Conservation (phyloP, 352 stramenopile species). For the Pythium aristosporum region DNA sequence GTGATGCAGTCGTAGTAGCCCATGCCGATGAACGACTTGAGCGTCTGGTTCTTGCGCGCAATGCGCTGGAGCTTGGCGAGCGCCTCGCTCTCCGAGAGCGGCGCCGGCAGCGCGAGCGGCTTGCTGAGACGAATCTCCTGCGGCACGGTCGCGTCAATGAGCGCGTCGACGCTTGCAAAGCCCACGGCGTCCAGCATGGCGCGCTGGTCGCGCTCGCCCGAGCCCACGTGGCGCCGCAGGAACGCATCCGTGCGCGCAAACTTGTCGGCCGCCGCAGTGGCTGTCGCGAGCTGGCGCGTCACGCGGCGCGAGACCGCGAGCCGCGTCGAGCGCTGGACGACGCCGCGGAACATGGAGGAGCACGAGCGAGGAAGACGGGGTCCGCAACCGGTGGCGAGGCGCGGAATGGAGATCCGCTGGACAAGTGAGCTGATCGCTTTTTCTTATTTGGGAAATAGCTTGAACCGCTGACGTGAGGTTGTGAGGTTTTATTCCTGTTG, state of each 20-base stretch:
- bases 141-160: conserved; percentile 95
- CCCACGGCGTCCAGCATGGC: conserved; percentile 93
- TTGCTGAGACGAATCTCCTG: conserved; percentile 84
- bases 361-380: not conserved
- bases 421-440: not conserved
- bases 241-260: conserved; percentile 66
- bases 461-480: conserved; percentile 16
- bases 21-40: conserved; percentile 98
- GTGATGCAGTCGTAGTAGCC: conserved; percentile 98
- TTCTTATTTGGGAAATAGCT: not conserved
- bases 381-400: not conserved
- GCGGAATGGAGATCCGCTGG: not conserved
- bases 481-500: conserved; percentile 14
- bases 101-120: conserved; percentile 58
- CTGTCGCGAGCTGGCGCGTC: conserved; percentile 6
- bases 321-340: conserved; percentile 16
- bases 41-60: conserved; percentile 94
- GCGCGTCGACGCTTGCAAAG: conserved; percentile 91
- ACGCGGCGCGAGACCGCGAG: conserved; percentile 3
- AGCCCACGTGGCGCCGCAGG: conserved; percentile 86
- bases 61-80: conserved; percentile 89
- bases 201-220: conserved; percentile 82
- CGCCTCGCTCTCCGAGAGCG: conserved; percentile 93
- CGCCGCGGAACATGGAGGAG: conserved; percentile 19
- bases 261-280: conserved; percentile 26